Evolutionary conservation across 257 asterid genomes (phyloP).

Genomic region (Solanum corneliomulleri): DNA sequence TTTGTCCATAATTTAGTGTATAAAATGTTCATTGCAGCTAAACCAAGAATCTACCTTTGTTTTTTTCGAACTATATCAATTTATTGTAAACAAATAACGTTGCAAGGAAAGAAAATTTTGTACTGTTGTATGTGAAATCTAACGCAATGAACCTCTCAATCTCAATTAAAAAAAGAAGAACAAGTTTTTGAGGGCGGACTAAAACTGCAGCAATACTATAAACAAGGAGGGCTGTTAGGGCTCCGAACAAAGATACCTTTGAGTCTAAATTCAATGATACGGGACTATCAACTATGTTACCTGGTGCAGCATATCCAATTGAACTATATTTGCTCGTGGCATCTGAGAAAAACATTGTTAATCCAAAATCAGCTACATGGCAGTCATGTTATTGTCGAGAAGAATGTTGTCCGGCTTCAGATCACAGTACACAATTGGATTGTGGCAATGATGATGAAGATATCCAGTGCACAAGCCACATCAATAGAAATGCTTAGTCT

Average conservation of each 20-base stretch:
- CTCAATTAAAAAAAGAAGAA: background rate
- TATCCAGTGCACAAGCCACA: slow-evolving; percentile 5
- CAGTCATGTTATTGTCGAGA: slow-evolving; percentile 2
- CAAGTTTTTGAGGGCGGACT: background rate
- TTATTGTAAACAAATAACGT: background rate
- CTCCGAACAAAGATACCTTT: background rate
- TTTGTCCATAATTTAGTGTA: background rate
- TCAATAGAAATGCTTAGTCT: slow-evolving; percentile 3
- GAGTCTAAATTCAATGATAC: background rate
- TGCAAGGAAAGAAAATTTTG: background rate
- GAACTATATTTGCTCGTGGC: background rate
- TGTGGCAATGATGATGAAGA: slow-evolving; percentile 2
- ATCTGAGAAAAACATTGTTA: background rate
- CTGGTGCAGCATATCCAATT: slow-evolving; percentile 9
- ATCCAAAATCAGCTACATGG: slow-evolving; percentile 9
- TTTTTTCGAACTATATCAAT: background rate
- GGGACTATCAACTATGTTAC: background rate
- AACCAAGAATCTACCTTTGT: background rate
- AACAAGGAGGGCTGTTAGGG: background rate
- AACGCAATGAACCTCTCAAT: background rate
- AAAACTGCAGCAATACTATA: background rate
- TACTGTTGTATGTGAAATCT: background rate
- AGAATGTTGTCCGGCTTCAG: slow-evolving; percentile 2
- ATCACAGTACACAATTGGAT: background rate
- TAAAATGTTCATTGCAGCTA: background rate